A percentile compares a stretch with the other conserved stretches of the same genome.
Evolutionary conservation across 352 stramenopile genomes (phyloP).

Genomic region (Saprolegnia parasitica): DNA sequence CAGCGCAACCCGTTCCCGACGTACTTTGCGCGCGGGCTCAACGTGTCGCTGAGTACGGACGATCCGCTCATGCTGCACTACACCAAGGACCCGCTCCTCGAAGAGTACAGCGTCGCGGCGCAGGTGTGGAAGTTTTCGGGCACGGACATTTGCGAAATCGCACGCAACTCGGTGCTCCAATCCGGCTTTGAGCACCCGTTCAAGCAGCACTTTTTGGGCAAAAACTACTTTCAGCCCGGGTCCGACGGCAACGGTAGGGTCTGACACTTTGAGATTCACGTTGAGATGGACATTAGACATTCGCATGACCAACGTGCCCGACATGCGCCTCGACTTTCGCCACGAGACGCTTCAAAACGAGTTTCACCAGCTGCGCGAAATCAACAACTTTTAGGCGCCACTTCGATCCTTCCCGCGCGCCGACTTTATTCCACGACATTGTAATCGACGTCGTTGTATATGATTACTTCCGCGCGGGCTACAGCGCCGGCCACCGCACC

Average conservation of each 20-base stretch:
- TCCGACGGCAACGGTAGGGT: slow-evolving; percentile 70
- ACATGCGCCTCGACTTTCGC: slow-evolving; percentile 90
- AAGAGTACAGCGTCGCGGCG: slow-evolving; percentile 92
- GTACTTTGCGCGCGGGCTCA: slow-evolving; percentile 95
- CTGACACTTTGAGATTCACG: neutral
- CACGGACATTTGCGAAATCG: slow-evolving; percentile 98
- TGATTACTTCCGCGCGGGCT: neutral
- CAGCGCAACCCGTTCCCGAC: slow-evolving; percentile 93
- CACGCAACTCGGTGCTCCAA: slow-evolving; percentile 97
- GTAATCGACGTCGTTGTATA: neutral
- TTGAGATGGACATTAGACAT: slow-evolving; percentile 64
- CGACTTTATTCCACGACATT: too few species aligned
- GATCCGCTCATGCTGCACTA: slow-evolving; percentile 99
- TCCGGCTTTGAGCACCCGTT: slow-evolving; percentile 97
- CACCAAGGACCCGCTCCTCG: slow-evolving; percentile 96
- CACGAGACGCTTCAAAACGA: slow-evolving; percentile 76
- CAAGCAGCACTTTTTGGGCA: slow-evolving; percentile 96
- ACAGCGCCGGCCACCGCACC: neutral
- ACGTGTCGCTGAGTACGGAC: slow-evolving; percentile 98
- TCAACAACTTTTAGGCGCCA: neutral
- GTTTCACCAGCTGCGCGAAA: slow-evolving; percentile 31
- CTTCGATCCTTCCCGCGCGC: too few species aligned
- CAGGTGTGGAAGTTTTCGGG: slow-evolving; percentile 95
- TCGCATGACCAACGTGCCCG: slow-evolving; percentile 90
- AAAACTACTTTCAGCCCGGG: slow-evolving; percentile 79